Conservation (phyloP, 495 filamentous ascomycete genomes). For the Talaromyces stipitatus region DNA sequence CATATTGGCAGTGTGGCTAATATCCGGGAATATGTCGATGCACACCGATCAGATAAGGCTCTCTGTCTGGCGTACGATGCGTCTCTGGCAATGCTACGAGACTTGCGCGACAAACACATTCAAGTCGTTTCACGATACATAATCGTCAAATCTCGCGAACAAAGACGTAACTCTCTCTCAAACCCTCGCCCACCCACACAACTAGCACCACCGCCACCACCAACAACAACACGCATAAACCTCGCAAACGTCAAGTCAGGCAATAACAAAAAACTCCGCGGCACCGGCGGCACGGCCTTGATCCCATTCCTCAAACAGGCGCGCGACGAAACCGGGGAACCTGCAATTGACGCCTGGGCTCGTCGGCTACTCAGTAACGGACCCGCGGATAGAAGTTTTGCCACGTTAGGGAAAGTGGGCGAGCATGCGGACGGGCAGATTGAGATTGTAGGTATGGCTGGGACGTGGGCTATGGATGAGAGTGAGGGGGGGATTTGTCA, state of each 20-base stretch:
- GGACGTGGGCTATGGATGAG: constrained; percentile 79
- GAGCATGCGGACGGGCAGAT: constrained; percentile 55
- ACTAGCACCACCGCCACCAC: constrained; percentile 32
- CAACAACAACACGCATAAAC: constrained; percentile 38
- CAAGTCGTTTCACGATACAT: constrained; percentile 96
- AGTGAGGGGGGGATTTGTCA: constrained; percentile 71
- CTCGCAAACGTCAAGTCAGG: constrained; percentile 54
- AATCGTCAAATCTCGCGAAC: constrained; percentile 57
- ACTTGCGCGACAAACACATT: constrained; percentile 89
- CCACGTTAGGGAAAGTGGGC: constrained; percentile 57
- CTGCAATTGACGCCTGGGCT: constrained; percentile 79
- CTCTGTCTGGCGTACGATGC: constrained; percentile 82
- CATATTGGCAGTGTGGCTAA: constrained; percentile 77
- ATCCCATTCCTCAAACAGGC: constrained; percentile 95
- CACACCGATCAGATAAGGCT: constrained; percentile 48
- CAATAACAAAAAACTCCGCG: constrained; percentile 60
- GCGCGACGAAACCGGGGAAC: constrained; percentile 90
- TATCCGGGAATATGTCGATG: constrained; percentile 76
- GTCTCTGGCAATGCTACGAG: constrained; percentile 82
- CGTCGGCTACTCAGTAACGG: constrained; percentile 60
- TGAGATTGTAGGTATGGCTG: constrained; percentile 70
- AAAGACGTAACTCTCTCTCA: constrained; percentile 39
- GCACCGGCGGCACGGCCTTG: constrained; percentile 86
- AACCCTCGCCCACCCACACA: constrained; percentile 20
- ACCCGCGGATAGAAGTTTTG: constrained; percentile 26